Percentiles rank a stretch among this genome's conserved stretches.
Evolutionary conservation across 345 rosid genomes (phyloP).

Genomic region (Turnera subulata): DNA sequence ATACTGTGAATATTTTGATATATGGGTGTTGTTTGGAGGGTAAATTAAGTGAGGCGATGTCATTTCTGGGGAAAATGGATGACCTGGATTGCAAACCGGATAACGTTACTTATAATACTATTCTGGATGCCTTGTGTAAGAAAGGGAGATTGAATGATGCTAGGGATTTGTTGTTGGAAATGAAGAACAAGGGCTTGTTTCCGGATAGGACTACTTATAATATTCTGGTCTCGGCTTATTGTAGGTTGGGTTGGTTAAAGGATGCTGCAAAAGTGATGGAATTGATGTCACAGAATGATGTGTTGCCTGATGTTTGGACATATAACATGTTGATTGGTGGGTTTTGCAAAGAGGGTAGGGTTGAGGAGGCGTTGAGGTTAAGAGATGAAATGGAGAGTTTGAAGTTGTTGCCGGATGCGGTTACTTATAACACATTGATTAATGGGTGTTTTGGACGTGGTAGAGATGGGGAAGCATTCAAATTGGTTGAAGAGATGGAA

Average conservation of each 20-base stretch:
- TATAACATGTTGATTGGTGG: conserved; percentile 68
- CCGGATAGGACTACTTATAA: conserved; percentile 60
- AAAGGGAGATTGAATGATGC: conserved; percentile 69
- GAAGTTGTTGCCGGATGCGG: conserved; percentile 66
- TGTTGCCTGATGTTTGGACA: conserved; percentile 60
- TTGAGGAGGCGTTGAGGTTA: conserved; percentile 56
- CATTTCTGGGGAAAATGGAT: conserved; percentile 49
- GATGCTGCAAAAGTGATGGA: conserved; percentile 66
- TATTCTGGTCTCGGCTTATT: conserved; percentile 62
- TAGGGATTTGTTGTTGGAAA: conserved; percentile 56
- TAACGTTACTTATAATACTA: conserved; percentile 62
- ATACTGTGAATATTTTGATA: conserved; percentile 62
- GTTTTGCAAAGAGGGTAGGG: conserved; percentile 47
- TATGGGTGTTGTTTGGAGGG: conserved; percentile 66
- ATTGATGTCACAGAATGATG: conserved; percentile 53
- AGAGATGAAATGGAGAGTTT: conserved; percentile 63
- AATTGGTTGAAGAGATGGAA: conserved; percentile 60
- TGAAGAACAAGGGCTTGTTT: conserved; percentile 56
- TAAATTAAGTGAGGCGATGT: conserved; percentile 48
- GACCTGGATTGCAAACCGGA: conserved; percentile 56
- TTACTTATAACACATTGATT: conserved; percentile 75
- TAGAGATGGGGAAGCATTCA: conserved; percentile 40
- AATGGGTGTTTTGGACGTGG: conserved; percentile 60
- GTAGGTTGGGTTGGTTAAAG: conserved; percentile 66
- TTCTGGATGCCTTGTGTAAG: conserved; percentile 65